Evolutionary conservation across 2,329 filamentous ascomycete species (phyloP).

Genomic region (Fusarium torulosum): DNA sequence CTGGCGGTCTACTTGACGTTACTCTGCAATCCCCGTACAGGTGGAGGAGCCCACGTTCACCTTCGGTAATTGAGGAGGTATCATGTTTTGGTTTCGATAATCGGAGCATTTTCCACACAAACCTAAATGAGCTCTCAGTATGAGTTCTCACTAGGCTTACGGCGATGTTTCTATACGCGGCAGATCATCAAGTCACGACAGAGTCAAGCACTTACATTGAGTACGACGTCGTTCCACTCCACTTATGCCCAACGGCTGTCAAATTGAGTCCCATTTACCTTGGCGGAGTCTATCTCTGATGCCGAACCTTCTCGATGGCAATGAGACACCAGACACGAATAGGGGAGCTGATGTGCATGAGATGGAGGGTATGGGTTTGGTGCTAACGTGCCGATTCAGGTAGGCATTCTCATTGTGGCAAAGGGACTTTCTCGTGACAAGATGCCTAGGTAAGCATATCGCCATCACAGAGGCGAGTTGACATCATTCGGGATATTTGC

Average conservation of each 20-base stretch:
- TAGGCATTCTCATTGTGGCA: constrained; percentile 18
- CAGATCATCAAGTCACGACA: constrained; percentile 6
- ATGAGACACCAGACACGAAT: constrained; percentile 3
- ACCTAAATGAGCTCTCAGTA: constrained; percentile 14
- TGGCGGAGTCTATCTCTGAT: constrained; percentile 21
- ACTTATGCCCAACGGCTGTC: constrained; percentile 15
- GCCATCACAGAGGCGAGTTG: constrained; percentile 13
- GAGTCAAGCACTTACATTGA: constrained; percentile 3
- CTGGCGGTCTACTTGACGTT: constrained; percentile 40
- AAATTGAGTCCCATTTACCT: constrained; percentile 8
- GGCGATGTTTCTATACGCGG: constrained; percentile 7
- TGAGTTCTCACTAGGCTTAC: constrained; percentile 12
- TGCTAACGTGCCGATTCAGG: constrained; percentile 20
- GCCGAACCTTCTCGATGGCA: constrained; percentile 12
- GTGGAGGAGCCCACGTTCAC: constrained; percentile 27
- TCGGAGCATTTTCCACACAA: constrained; percentile 30
- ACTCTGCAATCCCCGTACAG: constrained; percentile 24
- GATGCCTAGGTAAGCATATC: constrained; percentile 6
- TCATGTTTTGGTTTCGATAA: constrained; percentile 18
- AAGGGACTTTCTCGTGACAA: constrained; percentile 14
- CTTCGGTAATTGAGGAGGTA: constrained; percentile 28
- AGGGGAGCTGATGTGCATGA: constrained; percentile 5
- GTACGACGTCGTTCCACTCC: neutral
- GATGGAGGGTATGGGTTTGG: constrained; percentile 28
- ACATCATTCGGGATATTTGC: constrained; percentile 26